These are phyloP conservation scores for Macroventuria anomochaeta DNA, from an alignment of 2,329 filamentous ascomycete species.

Conservation along the genomic window DNA sequence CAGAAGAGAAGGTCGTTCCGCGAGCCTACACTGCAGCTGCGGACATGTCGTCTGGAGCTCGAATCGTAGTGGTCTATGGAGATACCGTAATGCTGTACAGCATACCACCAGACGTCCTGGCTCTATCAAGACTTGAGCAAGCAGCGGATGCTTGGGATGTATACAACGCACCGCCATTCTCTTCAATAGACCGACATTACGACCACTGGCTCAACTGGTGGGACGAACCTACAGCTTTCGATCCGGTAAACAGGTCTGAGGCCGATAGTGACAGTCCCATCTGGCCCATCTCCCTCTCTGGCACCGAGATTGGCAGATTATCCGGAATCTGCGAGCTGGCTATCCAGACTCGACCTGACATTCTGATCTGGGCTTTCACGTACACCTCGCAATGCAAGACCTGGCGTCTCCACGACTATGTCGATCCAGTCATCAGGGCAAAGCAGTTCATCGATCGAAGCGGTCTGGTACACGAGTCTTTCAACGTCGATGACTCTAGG, in stretches of 20 bases:
- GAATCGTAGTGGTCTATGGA: slow-evolving; percentile 64
- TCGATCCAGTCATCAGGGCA: slow-evolving; percentile 7
- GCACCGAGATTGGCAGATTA: slow-evolving; percentile 57
- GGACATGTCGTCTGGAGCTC: slow-evolving; percentile 64
- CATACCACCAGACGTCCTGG: slow-evolving; percentile 60
- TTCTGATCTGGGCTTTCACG: slow-evolving; percentile 62
- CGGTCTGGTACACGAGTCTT: slow-evolving; percentile 33
- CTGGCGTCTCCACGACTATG: slow-evolving; percentile 54
- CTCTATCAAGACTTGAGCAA: slow-evolving; percentile 40
- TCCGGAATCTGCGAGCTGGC: slow-evolving; percentile 59
- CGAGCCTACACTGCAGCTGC: slow-evolving; percentile 63
- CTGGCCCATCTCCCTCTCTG: slow-evolving; percentile 60
- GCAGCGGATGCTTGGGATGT: slow-evolving; percentile 29
- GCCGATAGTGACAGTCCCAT: slow-evolving; percentile 18
- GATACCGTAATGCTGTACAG: slow-evolving; percentile 65
- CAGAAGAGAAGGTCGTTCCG: slow-evolving; percentile 47
- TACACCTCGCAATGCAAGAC: slow-evolving; percentile 53
- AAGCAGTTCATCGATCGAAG: slow-evolving; percentile 30
- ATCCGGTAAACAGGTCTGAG: slow-evolving; percentile 1
- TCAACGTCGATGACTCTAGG: slow-evolving; percentile 15
- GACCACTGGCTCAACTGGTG: slow-evolving; percentile 45
- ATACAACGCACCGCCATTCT: slow-evolving; percentile 22
- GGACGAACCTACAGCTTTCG: slow-evolving; percentile 21
- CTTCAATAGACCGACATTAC: slow-evolving; percentile 11
- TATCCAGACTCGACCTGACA: slow-evolving; percentile 53